Evolutionary conservation across 768 basidiomycete genomes (phyloP).

Genomic region (Rhodotorula sphaerocarpa): DNA sequence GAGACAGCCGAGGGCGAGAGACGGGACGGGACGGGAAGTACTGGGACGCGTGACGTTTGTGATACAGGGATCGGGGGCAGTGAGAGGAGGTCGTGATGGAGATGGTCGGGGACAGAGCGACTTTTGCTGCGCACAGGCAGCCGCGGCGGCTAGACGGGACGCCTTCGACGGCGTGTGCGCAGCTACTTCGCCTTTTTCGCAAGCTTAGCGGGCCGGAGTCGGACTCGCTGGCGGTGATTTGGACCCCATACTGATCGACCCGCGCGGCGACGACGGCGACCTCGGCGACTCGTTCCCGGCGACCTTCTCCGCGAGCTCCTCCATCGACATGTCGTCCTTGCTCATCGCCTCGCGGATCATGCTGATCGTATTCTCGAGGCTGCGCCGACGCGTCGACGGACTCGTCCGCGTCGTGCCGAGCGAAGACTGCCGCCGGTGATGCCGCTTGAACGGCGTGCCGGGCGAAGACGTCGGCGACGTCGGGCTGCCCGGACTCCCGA

Average conservation of each 20-base stretch:
- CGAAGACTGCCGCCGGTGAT: conserved; percentile 64
- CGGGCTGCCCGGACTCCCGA: neutral
- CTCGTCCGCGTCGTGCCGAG: conserved; percentile 91
- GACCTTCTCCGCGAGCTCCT: conserved; percentile 37
- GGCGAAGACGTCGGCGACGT: neutral
- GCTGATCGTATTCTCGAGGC: conserved; percentile 88
- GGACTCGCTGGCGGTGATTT: conserved; percentile 30
- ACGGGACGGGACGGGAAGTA: too few relatives aligned
- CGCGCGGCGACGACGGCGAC: conserved; percentile 30
- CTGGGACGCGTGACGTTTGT: neutral
- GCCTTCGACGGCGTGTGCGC: neutral
- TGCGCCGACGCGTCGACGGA: conserved; percentile 82
- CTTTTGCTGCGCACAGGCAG: neutral
- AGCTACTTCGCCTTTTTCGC: too few relatives aligned
- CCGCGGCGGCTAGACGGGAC: neutral
- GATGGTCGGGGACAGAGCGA: neutral
- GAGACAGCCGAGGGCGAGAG: neutral
- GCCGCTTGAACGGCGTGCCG: conserved; percentile 56
- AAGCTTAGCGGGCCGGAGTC: conserved; percentile 10
- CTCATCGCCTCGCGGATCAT: conserved; percentile 90
- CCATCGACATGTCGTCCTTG: conserved; percentile 36
- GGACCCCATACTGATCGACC: conserved; percentile 19
- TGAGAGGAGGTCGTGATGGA: neutral
- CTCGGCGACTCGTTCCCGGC: conserved; percentile 33
- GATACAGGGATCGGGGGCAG: too few relatives aligned